A percentile compares a stretch with the other conserved stretches of the same genome.
Evolutionary conservation across 768 basidiomycete species (phyloP).

Genomic region (Lactarius tabidus): DNA sequence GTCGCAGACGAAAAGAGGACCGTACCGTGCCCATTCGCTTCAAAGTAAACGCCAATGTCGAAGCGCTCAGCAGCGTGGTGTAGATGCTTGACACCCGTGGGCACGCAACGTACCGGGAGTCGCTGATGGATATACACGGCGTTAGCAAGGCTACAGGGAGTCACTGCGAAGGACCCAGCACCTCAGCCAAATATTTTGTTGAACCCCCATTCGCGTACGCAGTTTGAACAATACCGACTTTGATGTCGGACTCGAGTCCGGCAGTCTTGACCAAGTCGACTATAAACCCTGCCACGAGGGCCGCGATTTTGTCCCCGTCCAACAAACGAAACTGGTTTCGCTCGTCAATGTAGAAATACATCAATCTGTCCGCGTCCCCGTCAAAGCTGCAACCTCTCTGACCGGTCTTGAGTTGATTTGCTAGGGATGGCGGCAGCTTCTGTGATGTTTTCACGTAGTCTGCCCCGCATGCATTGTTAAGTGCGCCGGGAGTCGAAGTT

Average conservation of each 20-base stretch:
- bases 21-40: conserved; percentile 98
- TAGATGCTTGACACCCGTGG: conserved; percentile 96
- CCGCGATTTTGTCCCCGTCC: conserved; percentile 98
- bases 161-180: conserved; percentile 34
- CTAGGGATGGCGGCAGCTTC: conserved; percentile 74
- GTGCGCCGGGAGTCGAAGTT: conserved; percentile 57
- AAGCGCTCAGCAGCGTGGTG: conserved; percentile 96
- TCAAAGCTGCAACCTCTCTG: conserved; percentile 91
- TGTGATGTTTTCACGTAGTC: conserved; percentile 97
- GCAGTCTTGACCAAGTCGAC: conserved; percentile 84
- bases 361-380: conserved; percentile 95
- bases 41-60: conserved; percentile 97
- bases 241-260: conserved; percentile 69
- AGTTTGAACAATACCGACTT: conserved; percentile 95
- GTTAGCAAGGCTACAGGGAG: neutral
- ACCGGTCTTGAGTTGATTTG: conserved; percentile 56
- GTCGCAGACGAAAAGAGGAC: conserved; percentile 86
- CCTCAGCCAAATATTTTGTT: conserved; percentile 84
- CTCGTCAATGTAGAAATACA: conserved; percentile 90
- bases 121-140: conserved; percentile 45
- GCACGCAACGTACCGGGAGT: conserved; percentile 89
- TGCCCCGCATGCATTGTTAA: conserved; percentile 89
- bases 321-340: conserved; percentile 80
- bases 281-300: conserved; percentile 88
- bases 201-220: conserved; percentile 98